Evolutionary conservation across 2,329 filamentous ascomycete species (phyloP).

Genomic region (Pseudohalonectria lignicola): DNA sequence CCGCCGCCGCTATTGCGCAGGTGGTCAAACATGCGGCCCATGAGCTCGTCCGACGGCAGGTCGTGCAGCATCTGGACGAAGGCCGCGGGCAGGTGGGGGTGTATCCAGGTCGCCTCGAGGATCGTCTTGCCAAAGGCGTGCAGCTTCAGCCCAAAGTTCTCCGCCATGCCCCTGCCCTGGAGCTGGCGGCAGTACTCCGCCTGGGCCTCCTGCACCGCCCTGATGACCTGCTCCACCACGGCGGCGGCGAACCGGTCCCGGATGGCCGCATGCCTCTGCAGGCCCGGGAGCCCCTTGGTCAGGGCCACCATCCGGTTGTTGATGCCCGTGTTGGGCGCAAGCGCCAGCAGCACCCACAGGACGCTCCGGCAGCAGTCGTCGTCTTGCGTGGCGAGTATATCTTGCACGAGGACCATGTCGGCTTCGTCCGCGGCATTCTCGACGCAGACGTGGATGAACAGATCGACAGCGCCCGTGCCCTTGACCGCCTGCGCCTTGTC

Average conservation of each 20-base stretch:
- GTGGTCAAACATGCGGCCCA: conserved; percentile 9
- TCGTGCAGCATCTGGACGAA: conserved; percentile 7
- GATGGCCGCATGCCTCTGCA: conserved; percentile 4
- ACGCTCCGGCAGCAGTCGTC: conserved; percentile 7
- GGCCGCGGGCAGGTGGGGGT: conserved; percentile 3
- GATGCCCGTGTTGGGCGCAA: conserved; percentile 2
- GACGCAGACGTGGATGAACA: conserved; percentile 10
- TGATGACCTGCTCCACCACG: conserved; percentile 5
- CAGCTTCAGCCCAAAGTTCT: conserved; percentile 9
- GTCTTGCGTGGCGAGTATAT: conserved; percentile 6
- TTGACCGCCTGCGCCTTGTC: conserved; percentile 5
- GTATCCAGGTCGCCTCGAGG: conserved; percentile 7
- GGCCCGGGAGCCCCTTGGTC: conserved; percentile 5
- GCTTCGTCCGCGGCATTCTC: conserved; percentile 5
- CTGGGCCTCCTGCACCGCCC: conserved; percentile 7
- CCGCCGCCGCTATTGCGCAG: conserved; percentile 3
- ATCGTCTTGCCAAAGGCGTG: conserved; percentile 8
- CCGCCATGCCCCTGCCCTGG: conserved; percentile 3
- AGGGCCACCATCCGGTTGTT: conserved; percentile 9
- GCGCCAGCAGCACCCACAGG: conserved; percentile 4
- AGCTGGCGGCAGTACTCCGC: conserved; percentile 6
- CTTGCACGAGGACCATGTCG: conserved; percentile 7
- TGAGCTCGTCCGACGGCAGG: conserved; percentile 8
- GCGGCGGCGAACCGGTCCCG: conserved; percentile 4
- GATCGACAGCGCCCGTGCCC: conserved; percentile 7